Evolutionary conservation across 1,139 yeast genomes (phyloP), one percentile per base, ranked within the genome.

Genomic region (Hyphopichia pseudoburtonii): DNA sequence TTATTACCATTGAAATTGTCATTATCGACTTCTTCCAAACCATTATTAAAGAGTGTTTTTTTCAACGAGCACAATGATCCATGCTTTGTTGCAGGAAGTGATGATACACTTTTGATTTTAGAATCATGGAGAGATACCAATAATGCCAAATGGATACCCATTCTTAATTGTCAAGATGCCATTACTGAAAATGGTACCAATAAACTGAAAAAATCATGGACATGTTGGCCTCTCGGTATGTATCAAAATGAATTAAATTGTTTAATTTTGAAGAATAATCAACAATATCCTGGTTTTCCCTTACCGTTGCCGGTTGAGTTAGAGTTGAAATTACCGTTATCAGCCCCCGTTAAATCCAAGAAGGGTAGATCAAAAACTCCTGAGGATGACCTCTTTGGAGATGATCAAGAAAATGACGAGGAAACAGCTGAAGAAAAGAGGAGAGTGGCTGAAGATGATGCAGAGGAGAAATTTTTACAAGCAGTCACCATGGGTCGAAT

Each of bases 11-110:
- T 73, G 33, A 58, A 54, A 38, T 46, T 41, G 18, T 33, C 51
- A 5, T n/a, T n/a, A n/a, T 33, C 40, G 11, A 42, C 43, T 28
- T 37, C 44, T 10, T 47, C 40, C 44, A 61, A 46, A 15, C 76
- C 68, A 16, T 64, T 76, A 28, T 62, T 78, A 28, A 81, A 86
- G 44, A 83, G 89, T 4, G 66, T 90, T 28, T 90, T 90, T 54
- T 86, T 90, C 57, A 88, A 87, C 42, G 79, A 78, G 33, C 90
- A 85, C 45, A 86, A 86, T 32, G 96, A 90, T 60, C 98, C 98
- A 2, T 86, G 94, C 46, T 60, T 90, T 15, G 86, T 83, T 38
- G 89, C 90, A 10, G 79, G 82, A 10, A 49, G 47, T 17, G 89
- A 84, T 47, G 89, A 89, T 42, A 75, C 83, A 3, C 66, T 92